Evolutionary conservation across 306 rosid species (phyloP).

Genomic region (Fragaria nilgerrensis): DNA sequence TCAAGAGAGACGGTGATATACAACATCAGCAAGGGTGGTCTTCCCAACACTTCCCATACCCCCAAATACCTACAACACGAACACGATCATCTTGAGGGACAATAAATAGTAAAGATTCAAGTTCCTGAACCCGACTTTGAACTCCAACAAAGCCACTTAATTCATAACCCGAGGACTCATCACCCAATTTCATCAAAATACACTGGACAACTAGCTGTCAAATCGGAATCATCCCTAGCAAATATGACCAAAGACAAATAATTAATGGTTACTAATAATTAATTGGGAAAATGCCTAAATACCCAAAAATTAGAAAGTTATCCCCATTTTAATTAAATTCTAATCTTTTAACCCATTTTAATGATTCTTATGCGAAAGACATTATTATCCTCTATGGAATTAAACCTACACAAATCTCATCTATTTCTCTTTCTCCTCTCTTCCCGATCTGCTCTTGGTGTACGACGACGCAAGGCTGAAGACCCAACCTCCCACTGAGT

Average conservation of each 20-base stretch:
- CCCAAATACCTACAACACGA: slow-evolving; percentile 25
- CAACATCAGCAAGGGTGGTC: not conserved
- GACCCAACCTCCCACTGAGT: no score
- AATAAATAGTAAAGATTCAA: slow-evolving; percentile 1
- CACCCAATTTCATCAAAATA: not conserved
- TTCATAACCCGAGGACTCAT: not conserved
- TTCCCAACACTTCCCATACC: slow-evolving; percentile 24
- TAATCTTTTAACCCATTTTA: no score
- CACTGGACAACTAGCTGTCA: not conserved
- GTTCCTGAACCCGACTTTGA: not conserved
- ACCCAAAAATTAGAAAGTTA: no score
- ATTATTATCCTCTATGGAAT: no score
- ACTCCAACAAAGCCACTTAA: slow-evolving; percentile 18
- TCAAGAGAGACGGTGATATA: not conserved
- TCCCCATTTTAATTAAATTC: no score
- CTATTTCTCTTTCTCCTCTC: no score
- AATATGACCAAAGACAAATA: not conserved
- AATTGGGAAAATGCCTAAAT: no score
- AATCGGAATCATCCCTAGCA: slow-evolving; percentile 13
- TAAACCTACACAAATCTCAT: no score
- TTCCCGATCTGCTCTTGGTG: no score
- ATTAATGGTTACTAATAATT: not conserved
- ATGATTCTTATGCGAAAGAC: no score
- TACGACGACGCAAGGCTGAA: no score
- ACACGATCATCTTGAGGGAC: not conserved